A percentile compares a stretch with the other conserved stretches of the same genome.
These are phyloP conservation scores for Trichoderma atrobrunneum DNA, from an alignment of 2,329 filamentous ascomycete genomes.

Conservation along the genomic window DNA sequence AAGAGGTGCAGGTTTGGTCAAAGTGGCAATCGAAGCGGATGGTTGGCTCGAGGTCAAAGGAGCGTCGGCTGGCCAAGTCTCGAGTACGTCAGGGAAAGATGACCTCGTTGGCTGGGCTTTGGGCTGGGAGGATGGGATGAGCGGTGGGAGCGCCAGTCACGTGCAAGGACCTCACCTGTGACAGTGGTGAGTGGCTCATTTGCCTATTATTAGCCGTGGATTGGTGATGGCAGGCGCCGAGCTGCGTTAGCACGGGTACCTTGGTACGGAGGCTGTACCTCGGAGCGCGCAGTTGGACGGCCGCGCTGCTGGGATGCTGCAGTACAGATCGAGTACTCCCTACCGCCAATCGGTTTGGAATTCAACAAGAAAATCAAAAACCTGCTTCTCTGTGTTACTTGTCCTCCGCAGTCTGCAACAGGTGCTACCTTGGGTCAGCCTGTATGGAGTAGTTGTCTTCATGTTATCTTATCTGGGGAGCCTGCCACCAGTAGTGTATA, in stretches of 20 bases:
- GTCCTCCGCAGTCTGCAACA: background rate
- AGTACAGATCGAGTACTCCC: background rate
- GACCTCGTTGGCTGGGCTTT: slow-evolving; percentile 19
- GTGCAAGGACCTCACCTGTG: slow-evolving; percentile 4
- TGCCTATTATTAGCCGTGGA: slow-evolving; percentile 6
- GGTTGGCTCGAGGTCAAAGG: slow-evolving; percentile 27
- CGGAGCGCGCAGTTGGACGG: background rate
- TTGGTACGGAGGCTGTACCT: background rate
- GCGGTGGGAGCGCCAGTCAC: slow-evolving; percentile 21
- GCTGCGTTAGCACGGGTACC: slow-evolving; percentile 14
- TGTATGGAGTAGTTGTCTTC: background rate
- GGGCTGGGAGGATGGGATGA: slow-evolving; percentile 24
- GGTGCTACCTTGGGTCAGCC: background rate
- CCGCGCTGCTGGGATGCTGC: background rate
- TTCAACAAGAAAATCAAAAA: background rate
- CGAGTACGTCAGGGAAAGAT: slow-evolving; percentile 36
- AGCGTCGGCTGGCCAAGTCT: slow-evolving; percentile 25
- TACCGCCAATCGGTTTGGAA: background rate
- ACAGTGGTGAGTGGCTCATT: slow-evolving; percentile 3
- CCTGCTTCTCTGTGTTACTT: background rate
- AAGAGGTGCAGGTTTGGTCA: background rate
- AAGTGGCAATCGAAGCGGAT: slow-evolving; percentile 16
- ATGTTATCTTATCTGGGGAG: background rate
- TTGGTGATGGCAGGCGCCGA: background rate
- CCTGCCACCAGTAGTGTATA: background rate